Evolutionary conservation across 2,329 filamentous ascomycete genomes (phyloP), one percentile per base, ranked within the genome.

Genomic region (Ascochyta clinopodiicola): DNA sequence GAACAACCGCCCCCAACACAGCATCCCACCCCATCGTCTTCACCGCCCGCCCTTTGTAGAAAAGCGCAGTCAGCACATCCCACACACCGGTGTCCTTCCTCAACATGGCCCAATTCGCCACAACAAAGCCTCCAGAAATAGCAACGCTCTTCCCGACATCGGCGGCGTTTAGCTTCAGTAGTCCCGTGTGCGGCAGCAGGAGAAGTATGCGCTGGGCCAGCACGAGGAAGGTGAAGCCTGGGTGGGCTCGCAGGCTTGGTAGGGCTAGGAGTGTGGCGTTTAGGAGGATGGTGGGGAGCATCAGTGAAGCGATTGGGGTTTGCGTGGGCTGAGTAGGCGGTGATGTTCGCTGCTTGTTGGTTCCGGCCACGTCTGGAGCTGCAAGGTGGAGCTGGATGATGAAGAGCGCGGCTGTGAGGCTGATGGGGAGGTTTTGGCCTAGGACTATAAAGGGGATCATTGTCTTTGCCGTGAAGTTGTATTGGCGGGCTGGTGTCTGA

Each of bases 11-110:
- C 7, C 64, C 62, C 15, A 71, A 6, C 8, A 66, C 40, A n/a
- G 58, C 62, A 61, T 73, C 69, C 65, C 68, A 72, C 1, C 58
- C 68, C 31, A 73, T 37, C 32, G 66, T 62, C 46, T 62, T 71
- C 1, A 70, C 62, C 24, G 69, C 60, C 55, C 53, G 51, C 35
- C 40, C 60, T 46, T 29, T 61, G 46, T n/a, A 56, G 13, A 39
- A 35, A 8, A 70, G 40, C 6, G 55, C 59, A 5, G 36, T 40
- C 0, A 59, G 1, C 1, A 69, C 50, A 15, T 57, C 57, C 3
- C 49, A 21, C 4, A 59, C 15, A 1, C 13, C 44, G n/a, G 60
- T 32, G 0, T 51, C 57, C 32, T 63, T 66, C 31, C 57, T 58
- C 57, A 66, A 24, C 61, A 64, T 62, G 19, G 52, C 60, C 19